Conservation (phyloP, 805 yeast species). For the Lipomyces sp. region DNA sequence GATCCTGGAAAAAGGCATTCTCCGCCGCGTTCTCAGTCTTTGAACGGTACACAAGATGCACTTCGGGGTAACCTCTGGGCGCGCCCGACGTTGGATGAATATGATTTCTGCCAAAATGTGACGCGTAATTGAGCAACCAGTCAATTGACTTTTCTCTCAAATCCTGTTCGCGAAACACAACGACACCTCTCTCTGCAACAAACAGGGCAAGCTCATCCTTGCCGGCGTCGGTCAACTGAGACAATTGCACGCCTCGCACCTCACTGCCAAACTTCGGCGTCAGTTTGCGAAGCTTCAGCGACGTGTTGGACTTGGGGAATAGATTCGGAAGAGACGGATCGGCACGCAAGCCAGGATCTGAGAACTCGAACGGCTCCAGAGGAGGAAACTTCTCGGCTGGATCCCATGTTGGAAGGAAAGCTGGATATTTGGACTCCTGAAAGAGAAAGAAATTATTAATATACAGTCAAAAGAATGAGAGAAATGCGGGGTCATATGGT, state of each 20-base stretch:
- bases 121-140: conserved; percentile 47
- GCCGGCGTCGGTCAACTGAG: conserved; percentile 48
- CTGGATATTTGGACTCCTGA: conserved; percentile 11
- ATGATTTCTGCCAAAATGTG: conserved; percentile 65
- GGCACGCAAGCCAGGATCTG: conserved; percentile 62
- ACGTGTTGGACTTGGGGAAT: conserved; percentile 39
- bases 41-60: conserved; percentile 62
- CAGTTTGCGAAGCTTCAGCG: conserved; percentile 40
- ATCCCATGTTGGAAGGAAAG: conserved; percentile 64
- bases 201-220: conserved; percentile 63
- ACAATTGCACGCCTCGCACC: conserved; percentile 56
- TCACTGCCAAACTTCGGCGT: conserved; percentile 73
- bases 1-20: conserved; percentile 24
- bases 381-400: conserved; percentile 52
- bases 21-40: conserved; percentile 36
- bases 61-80: conserved; percentile 55
- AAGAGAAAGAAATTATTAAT: too few species aligned
- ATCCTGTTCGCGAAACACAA: conserved; percentile 63
- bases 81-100: conserved; percentile 73
- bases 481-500: too few species aligned
- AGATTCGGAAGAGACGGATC: conserved; percentile 52
- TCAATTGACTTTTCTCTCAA: conserved; percentile 43
- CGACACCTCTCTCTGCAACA: conserved; percentile 69
- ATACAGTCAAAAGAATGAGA: too few species aligned
- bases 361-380: conserved; percentile 51